Conservation (phyloP, 2,329 filamentous ascomycete genomes). For the Colletotrichum sp. region DNA sequence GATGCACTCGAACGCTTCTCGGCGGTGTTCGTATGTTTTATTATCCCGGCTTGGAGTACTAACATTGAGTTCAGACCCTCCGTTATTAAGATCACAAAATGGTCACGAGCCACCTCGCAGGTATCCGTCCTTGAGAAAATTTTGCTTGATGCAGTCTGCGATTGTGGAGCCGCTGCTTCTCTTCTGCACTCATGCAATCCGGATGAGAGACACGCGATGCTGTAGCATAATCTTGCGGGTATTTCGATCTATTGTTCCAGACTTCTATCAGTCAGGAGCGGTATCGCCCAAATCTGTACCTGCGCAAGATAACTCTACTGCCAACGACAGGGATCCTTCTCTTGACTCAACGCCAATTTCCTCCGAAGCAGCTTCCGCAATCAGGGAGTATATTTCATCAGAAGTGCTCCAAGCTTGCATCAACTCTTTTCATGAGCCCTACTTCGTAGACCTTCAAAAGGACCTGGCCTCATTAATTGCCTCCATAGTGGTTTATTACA, state of each 20-base stretch:
- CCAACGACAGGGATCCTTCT: conserved; percentile 13
- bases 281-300: conserved; percentile 27
- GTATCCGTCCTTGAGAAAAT: conserved; percentile 72
- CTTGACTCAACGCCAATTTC: conserved; percentile 52
- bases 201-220: conserved; percentile 87
- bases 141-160: conserved; percentile 77
- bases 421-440: conserved; percentile 88
- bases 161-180: conserved; percentile 88
- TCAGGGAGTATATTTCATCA: conserved; percentile 87
- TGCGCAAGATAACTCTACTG: conserved; percentile 28
- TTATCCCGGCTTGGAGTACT: neutral
- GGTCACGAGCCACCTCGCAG: conserved; percentile 33
- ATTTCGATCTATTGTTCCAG: conserved; percentile 83
- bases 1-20: neutral
- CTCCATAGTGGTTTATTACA: conserved; percentile 80
- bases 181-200: conserved; percentile 89
- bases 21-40: neutral
- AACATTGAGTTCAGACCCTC: conserved; percentile 31
- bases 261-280: conserved; percentile 59
- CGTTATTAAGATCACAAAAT: conserved; percentile 29
- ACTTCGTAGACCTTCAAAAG: conserved; percentile 95
- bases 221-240: conserved; percentile 85
- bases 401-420: conserved; percentile 91
- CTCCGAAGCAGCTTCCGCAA: conserved; percentile 61
- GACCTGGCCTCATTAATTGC: conserved; percentile 90